These are phyloP conservation scores for Fragaria nilgerrensis DNA, from an alignment of 306 rosid genomes.

Conservation along the genomic window DNA sequence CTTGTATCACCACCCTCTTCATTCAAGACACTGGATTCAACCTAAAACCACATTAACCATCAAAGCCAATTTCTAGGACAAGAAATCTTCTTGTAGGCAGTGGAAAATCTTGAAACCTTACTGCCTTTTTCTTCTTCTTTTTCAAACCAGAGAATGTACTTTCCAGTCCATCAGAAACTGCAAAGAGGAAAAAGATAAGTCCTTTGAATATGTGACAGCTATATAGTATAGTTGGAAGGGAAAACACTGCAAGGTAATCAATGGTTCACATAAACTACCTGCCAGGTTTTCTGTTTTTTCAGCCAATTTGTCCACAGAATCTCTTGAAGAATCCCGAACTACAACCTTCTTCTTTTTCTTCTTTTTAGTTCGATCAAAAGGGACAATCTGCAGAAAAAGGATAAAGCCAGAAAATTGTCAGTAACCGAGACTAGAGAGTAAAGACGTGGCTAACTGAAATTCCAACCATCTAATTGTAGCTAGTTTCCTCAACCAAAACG, in stretches of 20 bases:
- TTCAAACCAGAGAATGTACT: conserved; percentile 75
- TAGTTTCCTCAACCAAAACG: not conserved
- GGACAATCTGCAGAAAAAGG: conserved; percentile 29
- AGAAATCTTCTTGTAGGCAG: too few species aligned
- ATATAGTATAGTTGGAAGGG: conserved; percentile 5
- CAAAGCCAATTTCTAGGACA: not conserved
- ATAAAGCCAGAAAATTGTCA: not conserved
- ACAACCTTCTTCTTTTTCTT: conserved; percentile 81
- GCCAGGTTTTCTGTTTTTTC: conserved; percentile 81
- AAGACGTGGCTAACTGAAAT: not conserved
- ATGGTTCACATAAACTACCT: conserved; percentile 36
- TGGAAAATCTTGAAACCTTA: conserved; percentile 32
- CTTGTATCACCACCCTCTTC: conserved; percentile 8
- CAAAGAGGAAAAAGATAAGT: conserved; percentile 28
- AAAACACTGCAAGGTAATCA: conserved; percentile 2
- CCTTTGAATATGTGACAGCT: not conserved
- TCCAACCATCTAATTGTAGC: not conserved
- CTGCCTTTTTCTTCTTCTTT: conserved; percentile 90
- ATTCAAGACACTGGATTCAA: not conserved
- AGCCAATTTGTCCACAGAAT: conserved; percentile 63
- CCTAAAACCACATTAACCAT: conserved; percentile 44
- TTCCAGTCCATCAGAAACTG: conserved; percentile 83
- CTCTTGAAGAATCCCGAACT: conserved; percentile 54
- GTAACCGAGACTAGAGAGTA: not conserved
- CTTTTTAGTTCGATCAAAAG: conserved; percentile 91